Evolutionary conservation across 345 rosid species (phyloP).

Genomic region (Rhodamnia argentea): DNA sequence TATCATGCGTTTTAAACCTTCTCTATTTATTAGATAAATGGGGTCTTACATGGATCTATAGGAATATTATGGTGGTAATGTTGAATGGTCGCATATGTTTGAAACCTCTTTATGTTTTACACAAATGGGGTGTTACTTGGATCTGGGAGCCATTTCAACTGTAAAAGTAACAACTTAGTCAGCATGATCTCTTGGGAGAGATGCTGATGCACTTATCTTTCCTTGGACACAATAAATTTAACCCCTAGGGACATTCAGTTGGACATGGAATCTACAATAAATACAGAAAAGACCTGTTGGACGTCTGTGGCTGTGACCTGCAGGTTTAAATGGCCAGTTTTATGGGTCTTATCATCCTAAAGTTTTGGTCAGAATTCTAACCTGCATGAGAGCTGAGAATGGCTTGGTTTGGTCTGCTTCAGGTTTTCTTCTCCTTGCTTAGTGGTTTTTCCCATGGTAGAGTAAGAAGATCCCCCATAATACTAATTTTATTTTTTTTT

Average conservation of each 20-base stretch:
- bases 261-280: background rate
- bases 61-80: background rate
- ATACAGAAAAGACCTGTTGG: background rate
- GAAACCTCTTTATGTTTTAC: background rate
- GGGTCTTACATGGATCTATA: background rate
- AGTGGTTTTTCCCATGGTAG: background rate
- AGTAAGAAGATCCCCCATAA: background rate
- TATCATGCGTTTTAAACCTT: background rate
- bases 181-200: background rate
- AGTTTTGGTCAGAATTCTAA: background rate
- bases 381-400: background rate
- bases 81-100: background rate
- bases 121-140: background rate
- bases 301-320: background rate
- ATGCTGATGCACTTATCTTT: background rate
- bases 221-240: background rate
- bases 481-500: too few species aligned
- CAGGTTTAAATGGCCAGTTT: background rate
- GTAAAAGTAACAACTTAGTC: background rate
- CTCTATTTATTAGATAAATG: background rate
- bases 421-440: background rate
- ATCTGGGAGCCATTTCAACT: background rate
- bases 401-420: background rate
- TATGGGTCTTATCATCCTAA: background rate
- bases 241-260: background rate